A percentile compares a stretch with the other conserved stretches of the same genome.
Evolutionary conservation across 768 basidiomycete genomes (phyloP).

Genomic region (Suillus brevipes): DNA sequence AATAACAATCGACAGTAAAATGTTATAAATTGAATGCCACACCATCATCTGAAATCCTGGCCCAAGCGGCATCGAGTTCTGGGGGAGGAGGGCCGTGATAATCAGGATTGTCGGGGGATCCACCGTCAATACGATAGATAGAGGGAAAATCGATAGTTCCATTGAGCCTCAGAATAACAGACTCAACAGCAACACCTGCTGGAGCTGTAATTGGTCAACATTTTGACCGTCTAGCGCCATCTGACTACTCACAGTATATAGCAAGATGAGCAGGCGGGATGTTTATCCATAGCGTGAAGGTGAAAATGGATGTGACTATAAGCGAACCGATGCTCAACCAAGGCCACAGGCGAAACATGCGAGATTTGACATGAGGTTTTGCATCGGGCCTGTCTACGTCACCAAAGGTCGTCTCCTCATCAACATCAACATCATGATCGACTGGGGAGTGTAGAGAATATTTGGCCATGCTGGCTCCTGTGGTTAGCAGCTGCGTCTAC

Average conservation of each 20-base stretch:
- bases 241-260: not conserved
- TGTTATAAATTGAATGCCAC: not conserved
- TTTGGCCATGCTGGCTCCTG: not conserved
- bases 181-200: slow-evolving; percentile 14
- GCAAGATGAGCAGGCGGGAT: not conserved
- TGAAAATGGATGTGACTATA: not conserved
- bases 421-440: not conserved
- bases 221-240: not conserved
- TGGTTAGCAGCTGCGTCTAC: not conserved
- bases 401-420: not conserved
- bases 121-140: slow-evolving; percentile 5
- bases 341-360: not conserved
- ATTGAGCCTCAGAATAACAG: slow-evolving; percentile 8
- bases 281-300: slow-evolving; percentile 12
- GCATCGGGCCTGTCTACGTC: not conserved
- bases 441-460: not conserved
- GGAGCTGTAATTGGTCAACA: slow-evolving; percentile 7
- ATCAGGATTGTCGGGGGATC: not conserved
- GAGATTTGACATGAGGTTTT: not conserved
- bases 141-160: slow-evolving; percentile 6
- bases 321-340: slow-evolving; percentile 10
- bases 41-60: slow-evolving; percentile 7
- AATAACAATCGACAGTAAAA: not conserved
- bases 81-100: not conserved
- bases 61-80: not conserved